Base-by-base conservation (phyloP, 2,329 filamentous ascomycete species). In the Ustilaginoidea virens region DNA sequence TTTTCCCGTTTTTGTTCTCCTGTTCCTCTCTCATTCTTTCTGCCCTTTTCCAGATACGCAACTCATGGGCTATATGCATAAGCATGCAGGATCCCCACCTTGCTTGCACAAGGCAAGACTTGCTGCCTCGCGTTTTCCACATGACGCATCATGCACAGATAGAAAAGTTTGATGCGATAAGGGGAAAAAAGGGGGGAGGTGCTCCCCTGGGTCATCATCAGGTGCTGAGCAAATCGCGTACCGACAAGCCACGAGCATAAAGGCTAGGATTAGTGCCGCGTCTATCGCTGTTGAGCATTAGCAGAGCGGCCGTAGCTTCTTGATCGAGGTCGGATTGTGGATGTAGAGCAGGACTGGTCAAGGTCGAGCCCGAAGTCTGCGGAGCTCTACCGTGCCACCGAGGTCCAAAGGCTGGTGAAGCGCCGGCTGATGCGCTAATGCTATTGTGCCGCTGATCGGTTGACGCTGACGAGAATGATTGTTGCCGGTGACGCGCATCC, bases 241-340 rank as follows among this genome's bases (percentile, higher is more conserved):
- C 66, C 23, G 66, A 69, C 49, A 71, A 54, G 1, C 63, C 63
- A 28, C 66, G 50, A 7, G 52, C 57, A 16, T 48, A 44, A 2
- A 43, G 32, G 5, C 28, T 25, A 8, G 26, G 20, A 17, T 28
- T 30, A 7, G 54, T 58, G 21, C 61, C 63, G 20, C 81, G 64
- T 23, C 81, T 69, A 48, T 90, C 83, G 30, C 65, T 73, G 39
- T 86, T 92, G 34, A 94, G 59, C 85, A 93, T 92, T 48, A 93
- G 53, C 40, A 93, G 51, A 3, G 85, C 86, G 9, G 82, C 77
- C 6, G 83, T 90, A 1, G 83, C 86, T 49, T 90, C 82, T 35
- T 85, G 76, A 36, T 80, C 73, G 4, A 69, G 44, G 28, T 74
- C 69, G 20, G 58, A 56, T 43, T 69, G 65, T 1, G 71, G 68